Evolutionary conservation across 2,329 filamentous ascomycete genomes (phyloP).

Genomic region (Cercospora sp.): DNA sequence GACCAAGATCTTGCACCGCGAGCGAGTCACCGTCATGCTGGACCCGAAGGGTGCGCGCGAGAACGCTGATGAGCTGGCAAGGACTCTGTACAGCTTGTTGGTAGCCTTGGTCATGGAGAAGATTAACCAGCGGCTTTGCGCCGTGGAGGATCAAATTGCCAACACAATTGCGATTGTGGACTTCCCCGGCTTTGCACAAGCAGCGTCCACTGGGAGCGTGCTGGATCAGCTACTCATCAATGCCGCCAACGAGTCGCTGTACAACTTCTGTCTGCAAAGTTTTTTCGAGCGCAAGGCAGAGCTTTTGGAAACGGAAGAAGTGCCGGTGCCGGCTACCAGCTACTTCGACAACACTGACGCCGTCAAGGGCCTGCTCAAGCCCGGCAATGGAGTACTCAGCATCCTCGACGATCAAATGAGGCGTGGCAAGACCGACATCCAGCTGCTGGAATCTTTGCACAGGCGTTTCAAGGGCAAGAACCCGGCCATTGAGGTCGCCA

Average conservation of each 20-base stretch:
- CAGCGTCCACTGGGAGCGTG: conserved; percentile 76
- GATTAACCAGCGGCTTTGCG: conserved; percentile 87
- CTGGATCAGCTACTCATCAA: conserved; percentile 95
- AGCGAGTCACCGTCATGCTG: conserved; percentile 98
- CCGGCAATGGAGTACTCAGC: conserved; percentile 86
- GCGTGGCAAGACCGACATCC: conserved; percentile 81
- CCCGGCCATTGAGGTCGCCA: conserved; percentile 77
- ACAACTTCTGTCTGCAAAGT: conserved; percentile 89
- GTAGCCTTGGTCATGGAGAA: conserved; percentile 92
- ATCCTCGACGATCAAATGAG: conserved; percentile 96
- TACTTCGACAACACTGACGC: conserved; percentile 98
- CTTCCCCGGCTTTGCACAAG: conserved; percentile 91
- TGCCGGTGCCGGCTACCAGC: conserved; percentile 83
- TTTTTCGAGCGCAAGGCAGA: conserved; percentile 96
- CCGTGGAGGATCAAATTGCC: conserved; percentile 79
- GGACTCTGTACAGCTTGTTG: conserved; percentile 88
- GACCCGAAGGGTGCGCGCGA: conserved; percentile 85
- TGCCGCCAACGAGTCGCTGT: conserved; percentile 85
- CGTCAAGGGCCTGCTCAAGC: conserved; percentile 85
- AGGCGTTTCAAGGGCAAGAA: conserved; percentile 96
- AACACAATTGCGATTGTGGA: conserved; percentile 96
- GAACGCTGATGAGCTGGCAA: conserved; percentile 90
- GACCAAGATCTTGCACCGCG: conserved; percentile 92
- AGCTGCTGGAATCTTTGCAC: conserved; percentile 84
- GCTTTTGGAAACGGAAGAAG: conserved; percentile 89